phyloP scores from a whole-genome alignment of 768 basidiomycete genomes.

The Suillus placidus region DNA sequence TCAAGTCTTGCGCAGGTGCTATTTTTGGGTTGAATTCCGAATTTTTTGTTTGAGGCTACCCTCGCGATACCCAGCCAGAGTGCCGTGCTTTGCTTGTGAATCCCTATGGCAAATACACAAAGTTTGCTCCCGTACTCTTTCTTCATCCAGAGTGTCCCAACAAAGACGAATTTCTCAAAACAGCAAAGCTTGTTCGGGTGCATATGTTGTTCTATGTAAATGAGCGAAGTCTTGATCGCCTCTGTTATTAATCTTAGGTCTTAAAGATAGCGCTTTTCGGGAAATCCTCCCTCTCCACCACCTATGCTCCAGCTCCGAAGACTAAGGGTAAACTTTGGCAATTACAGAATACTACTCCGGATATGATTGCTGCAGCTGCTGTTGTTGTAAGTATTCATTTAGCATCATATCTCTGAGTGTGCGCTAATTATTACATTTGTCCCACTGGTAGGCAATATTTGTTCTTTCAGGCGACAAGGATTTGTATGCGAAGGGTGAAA shows the following conservation, averaged over 20 bases:
- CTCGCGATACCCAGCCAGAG: background rate
- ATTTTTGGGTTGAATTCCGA: background rate
- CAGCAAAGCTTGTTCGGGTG: background rate
- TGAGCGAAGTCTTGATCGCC: background rate
- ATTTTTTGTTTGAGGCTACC: conserved; percentile 1
- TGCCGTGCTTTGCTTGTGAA: background rate
- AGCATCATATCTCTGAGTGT: background rate
- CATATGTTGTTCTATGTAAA: background rate
- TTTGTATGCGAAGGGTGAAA: background rate
- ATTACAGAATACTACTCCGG: background rate
- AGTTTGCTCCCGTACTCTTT: conserved; percentile 9
- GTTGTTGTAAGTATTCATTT: conserved; percentile 6
- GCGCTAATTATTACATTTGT: background rate
- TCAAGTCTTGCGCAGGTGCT: conserved; percentile 3
- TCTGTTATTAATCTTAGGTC: background rate
- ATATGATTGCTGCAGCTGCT: conserved; percentile 11
- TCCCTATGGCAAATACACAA: conserved; percentile 3
- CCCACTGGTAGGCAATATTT: conserved; percentile 9
- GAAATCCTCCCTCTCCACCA: conserved; percentile 1
- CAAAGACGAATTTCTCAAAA: conserved; percentile 6
- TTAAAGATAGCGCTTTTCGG: background rate
- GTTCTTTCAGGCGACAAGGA: conserved; percentile 8
- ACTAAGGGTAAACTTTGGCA: conserved; percentile 11
- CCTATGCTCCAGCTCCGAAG: background rate
- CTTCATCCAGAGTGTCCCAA: background rate